Conservation (phyloP, 306 rosid species). For the Malus sieversii region DNA sequence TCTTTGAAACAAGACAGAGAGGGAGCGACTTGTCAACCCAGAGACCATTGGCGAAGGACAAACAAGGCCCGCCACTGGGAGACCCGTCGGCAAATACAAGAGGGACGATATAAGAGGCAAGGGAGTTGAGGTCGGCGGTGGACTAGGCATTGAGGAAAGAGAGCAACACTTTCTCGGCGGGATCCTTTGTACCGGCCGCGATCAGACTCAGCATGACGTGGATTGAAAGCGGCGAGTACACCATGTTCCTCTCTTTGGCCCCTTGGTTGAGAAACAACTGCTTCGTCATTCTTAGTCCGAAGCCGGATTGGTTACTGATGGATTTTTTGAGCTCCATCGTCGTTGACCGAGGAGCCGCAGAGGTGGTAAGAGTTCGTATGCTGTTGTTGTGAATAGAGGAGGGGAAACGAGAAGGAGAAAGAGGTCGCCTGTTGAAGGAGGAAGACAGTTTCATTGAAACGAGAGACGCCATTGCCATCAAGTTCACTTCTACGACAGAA, state of each 20-base stretch:
- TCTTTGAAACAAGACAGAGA: neutral
- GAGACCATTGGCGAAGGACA: neutral
- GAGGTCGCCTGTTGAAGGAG: too few species aligned
- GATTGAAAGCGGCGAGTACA: neutral
- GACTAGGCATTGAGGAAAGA: neutral
- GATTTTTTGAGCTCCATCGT: neutral
- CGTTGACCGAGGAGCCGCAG: neutral
- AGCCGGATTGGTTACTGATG: neutral
- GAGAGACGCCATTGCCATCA: too few species aligned
- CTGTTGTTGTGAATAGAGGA: neutral
- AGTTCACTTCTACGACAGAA: too few species aligned
- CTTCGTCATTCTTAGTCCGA: neutral
- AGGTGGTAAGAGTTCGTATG: neutral
- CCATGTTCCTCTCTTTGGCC: neutral
- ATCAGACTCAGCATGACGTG: neutral
- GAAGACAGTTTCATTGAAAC: too few species aligned
- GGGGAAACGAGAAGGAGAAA: neutral
- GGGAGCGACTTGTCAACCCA: neutral
- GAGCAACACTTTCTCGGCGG: neutral
- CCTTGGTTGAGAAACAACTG: neutral
- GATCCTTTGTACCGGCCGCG: slow-evolving; percentile 4
- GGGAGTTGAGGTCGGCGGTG: neutral
- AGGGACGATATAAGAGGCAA: neutral
- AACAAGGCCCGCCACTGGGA: neutral
- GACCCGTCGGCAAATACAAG: neutral